Evolutionary conservation across 2,329 filamentous ascomycete species (phyloP).

Genomic region (Alternaria novae-zelandiae): DNA sequence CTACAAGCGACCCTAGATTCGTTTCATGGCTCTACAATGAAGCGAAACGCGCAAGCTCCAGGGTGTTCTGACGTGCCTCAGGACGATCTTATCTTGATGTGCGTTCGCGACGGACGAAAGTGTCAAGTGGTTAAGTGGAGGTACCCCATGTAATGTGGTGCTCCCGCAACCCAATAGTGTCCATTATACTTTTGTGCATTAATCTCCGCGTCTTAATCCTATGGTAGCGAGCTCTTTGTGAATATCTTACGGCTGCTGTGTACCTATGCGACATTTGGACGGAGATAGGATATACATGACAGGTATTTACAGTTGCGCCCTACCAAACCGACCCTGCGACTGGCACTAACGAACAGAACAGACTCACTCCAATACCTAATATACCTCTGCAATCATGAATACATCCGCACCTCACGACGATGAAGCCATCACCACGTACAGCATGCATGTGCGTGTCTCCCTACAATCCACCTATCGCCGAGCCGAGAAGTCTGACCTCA

Average conservation of each 20-base stretch:
- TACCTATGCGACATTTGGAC: not conserved
- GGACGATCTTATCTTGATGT: constrained; percentile 12
- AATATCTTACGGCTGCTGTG: not conserved
- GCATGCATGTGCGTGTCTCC: constrained; percentile 40
- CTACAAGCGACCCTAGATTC: constrained; percentile 14
- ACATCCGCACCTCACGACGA: constrained; percentile 9
- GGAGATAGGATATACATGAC: not conserved
- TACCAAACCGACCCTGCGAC: not conserved
- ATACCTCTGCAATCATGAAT: not conserved
- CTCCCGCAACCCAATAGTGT: not conserved
- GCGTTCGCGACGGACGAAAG: constrained; percentile 9
- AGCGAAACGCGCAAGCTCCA: constrained; percentile 22
- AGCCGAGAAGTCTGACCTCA: not conserved
- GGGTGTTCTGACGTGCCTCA: constrained; percentile 11
- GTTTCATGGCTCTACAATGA: not conserved
- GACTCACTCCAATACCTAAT: not conserved
- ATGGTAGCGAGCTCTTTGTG: not conserved
- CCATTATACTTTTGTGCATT: not conserved
- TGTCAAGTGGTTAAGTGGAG: not conserved
- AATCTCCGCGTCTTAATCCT: not conserved
- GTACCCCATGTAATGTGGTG: not conserved
- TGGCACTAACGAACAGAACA: not conserved
- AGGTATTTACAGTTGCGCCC: not conserved
- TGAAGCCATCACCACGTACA: constrained; percentile 37
- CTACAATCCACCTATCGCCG: not conserved